phyloP scores from a whole-genome alignment of 2,329 filamentous ascomycete genomes.

The Leptodontidium sp. region DNA sequence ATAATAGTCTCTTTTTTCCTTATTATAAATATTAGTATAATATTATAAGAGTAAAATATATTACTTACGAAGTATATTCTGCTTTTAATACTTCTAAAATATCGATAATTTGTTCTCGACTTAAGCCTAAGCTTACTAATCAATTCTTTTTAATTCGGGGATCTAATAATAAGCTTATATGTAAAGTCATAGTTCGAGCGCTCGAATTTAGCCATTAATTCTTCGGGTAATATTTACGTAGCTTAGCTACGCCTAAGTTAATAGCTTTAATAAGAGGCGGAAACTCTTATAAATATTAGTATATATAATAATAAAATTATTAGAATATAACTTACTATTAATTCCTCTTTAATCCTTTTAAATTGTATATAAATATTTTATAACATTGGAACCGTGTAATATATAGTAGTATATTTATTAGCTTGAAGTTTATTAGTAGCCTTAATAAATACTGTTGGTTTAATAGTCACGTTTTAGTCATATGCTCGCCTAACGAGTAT shows the following conservation, averaged over 20 bases:
- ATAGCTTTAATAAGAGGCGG: too few species aligned
- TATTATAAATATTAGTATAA: not conserved
- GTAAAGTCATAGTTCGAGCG: conserved; percentile 7
- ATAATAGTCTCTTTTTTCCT: not conserved
- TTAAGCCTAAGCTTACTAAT: too few species aligned
- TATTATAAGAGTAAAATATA: not conserved
- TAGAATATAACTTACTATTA: too few species aligned
- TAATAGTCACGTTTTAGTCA: too few species aligned
- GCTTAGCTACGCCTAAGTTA: too few species aligned
- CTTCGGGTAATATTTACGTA: not conserved
- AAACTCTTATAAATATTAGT: too few species aligned
- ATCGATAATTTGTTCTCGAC: not conserved
- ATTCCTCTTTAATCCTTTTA: not conserved
- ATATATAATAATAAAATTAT: too few species aligned
- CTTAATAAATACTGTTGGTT: too few species aligned
- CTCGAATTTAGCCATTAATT: not conserved
- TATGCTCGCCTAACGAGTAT: too few species aligned
- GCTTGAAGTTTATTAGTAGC: not conserved
- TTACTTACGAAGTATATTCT: too few species aligned
- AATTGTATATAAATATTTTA: not conserved
- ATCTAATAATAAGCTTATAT: not conserved
- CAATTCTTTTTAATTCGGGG: too few species aligned
- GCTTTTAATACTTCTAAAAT: too few species aligned
- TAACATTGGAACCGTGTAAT: not conserved
- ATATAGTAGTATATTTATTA: not conserved